Evolutionary conservation across 129 eudicot species (phyloP).

Genomic region (Tanacetum coccineum): DNA sequence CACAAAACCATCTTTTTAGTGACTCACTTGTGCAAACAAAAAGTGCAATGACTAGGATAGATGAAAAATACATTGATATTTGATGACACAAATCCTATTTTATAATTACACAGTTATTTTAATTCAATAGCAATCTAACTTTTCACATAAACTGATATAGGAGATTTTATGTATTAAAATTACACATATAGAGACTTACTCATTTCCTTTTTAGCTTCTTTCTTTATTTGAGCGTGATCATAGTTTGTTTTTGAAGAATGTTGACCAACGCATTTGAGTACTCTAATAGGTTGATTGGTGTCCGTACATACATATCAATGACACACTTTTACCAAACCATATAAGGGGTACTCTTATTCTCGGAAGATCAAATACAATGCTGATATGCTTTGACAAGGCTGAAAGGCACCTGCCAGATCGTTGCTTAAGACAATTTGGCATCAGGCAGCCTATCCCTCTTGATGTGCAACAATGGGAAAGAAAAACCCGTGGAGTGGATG

Average conservation of each 20-base stretch:
- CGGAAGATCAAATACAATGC: constrained; percentile 92
- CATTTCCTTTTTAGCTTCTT: background rate
- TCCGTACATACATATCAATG: constrained; percentile 61
- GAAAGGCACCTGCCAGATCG: constrained; percentile 99
- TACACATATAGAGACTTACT: background rate
- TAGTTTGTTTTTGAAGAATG: constrained; percentile 7
- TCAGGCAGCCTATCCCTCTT: constrained; percentile 74
- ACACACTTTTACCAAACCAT: constrained; percentile 54
- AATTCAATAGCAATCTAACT: background rate
- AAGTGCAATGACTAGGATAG: no score
- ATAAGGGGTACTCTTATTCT: constrained; percentile 61
- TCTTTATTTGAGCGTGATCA: background rate
- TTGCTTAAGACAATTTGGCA: constrained; percentile 80
- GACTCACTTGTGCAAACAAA: no score
- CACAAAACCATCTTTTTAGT: no score
- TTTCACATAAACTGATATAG: no score
- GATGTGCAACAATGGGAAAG: constrained; percentile 91
- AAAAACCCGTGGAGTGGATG: constrained; percentile 98
- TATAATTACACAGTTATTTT: background rate
- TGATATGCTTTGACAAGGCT: constrained; percentile 94
- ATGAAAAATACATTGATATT: no score
- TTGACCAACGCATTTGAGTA: background rate
- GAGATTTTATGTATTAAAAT: no score
- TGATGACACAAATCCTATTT: no score
- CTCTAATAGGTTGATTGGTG: constrained; percentile 79